phyloP scores from a whole-genome alignment of 2,329 filamentous ascomycete genomes.

The Colletotrichum sojae region DNA sequence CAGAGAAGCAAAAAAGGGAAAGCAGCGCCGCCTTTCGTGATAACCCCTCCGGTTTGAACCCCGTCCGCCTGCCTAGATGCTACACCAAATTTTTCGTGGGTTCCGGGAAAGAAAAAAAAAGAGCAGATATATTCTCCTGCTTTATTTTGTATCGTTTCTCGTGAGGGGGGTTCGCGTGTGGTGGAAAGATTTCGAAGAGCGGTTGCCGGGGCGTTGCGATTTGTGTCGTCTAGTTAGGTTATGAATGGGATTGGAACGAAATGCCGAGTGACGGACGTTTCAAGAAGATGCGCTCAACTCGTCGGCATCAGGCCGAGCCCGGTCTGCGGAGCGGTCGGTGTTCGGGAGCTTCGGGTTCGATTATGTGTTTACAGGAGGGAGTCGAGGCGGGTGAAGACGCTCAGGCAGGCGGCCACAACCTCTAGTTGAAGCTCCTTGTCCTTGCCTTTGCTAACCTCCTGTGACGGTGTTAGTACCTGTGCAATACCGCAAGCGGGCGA shows the following conservation, averaged over 20 bases:
- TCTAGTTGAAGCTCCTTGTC: slow-evolving; percentile 97
- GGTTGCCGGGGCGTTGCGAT: slow-evolving; percentile 28
- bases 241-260: slow-evolving; percentile 18
- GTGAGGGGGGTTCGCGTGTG: slow-evolving; percentile 34
- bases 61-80: slow-evolving; percentile 33
- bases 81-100: slow-evolving; percentile 30
- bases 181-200: slow-evolving; percentile 7
- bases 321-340: neutral
- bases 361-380: slow-evolving; percentile 80
- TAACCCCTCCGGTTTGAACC: slow-evolving; percentile 13
- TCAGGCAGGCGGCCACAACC: slow-evolving; percentile 95
- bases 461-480: slow-evolving; percentile 41
- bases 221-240: slow-evolving; percentile 36
- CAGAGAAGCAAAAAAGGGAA: slow-evolving; percentile 17
- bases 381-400: slow-evolving; percentile 97
- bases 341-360: slow-evolving; percentile 26
- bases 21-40: slow-evolving; percentile 29
- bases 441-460: slow-evolving; percentile 87
- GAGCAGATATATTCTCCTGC: slow-evolving; percentile 2
- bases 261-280: neutral
- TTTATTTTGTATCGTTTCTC: slow-evolving; percentile 34
- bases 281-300: slow-evolving; percentile 19
- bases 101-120: slow-evolving; percentile 22
- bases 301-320: neutral
- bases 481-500: neutral